Evolutionary conservation across 345 rosid species (phyloP).

Genomic region (Hibiscus tridactylites): DNA sequence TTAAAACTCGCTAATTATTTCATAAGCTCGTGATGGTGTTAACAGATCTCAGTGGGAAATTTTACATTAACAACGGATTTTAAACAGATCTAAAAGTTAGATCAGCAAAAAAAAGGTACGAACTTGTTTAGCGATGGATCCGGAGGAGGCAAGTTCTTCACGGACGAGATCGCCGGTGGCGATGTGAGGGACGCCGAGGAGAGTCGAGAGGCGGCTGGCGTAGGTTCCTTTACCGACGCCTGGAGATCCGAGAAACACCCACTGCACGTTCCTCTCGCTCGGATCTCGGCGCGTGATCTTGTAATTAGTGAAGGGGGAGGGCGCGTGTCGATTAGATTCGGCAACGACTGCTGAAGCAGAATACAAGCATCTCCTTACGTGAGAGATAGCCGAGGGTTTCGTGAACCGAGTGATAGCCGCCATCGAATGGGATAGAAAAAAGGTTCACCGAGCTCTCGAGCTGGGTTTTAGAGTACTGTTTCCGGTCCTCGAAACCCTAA

Average conservation of each 20-base stretch:
- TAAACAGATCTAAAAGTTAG: neutral
- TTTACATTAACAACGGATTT: neutral
- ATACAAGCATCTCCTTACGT: slow-evolving; percentile 16
- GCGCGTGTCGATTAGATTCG: slow-evolving; percentile 7
- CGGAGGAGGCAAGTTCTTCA: slow-evolving; percentile 69
- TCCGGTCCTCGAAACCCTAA: neutral
- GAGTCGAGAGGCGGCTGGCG: slow-evolving; percentile 73
- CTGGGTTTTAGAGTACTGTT: neutral
- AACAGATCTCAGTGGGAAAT: neutral
- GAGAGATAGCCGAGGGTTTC: slow-evolving; percentile 28
- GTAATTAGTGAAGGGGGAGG: slow-evolving; percentile 18
- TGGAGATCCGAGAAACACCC: slow-evolving; percentile 93
- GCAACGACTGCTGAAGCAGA: slow-evolving; percentile 17
- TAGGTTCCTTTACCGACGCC: slow-evolving; percentile 97
- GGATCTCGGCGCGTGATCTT: slow-evolving; percentile 30
- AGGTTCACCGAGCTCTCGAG: neutral
- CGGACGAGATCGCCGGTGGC: slow-evolving; percentile 97
- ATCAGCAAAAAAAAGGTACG: neutral
- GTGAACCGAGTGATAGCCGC: slow-evolving; percentile 41
- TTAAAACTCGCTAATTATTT: neutral
- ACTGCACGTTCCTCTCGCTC: slow-evolving; percentile 63
- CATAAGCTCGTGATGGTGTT: neutral
- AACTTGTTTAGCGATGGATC: slow-evolving; percentile 65
- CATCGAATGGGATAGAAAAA: slow-evolving; percentile 23
- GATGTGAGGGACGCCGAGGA: slow-evolving; percentile 88